Evolutionary conservation across 805 yeast genomes (phyloP).

Genomic region (Maudiozyma pseudohumilis): DNA sequence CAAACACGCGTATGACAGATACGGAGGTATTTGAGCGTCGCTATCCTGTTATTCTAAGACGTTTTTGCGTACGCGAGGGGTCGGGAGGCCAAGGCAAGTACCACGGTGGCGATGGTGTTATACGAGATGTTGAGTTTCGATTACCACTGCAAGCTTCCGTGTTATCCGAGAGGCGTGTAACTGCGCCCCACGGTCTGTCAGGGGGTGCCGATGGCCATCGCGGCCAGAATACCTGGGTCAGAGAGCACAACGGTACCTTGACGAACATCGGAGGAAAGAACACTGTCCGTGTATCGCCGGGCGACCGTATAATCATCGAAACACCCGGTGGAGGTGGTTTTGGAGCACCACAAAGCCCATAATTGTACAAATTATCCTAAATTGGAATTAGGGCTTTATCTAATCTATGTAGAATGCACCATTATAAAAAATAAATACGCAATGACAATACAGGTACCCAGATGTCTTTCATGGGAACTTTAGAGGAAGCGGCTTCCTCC

Average conservation of each 20-base stretch:
- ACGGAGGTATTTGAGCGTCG: conserved; percentile 82
- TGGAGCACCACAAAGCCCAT: no score
- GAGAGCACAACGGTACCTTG: conserved; percentile 24
- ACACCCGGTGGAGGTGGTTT: conserved; percentile 85
- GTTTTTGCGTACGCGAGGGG: conserved; percentile 56
- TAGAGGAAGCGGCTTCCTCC: no score
- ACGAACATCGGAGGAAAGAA: conserved; percentile 64
- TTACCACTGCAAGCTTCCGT: conserved; percentile 67
- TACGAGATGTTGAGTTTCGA: conserved; percentile 76
- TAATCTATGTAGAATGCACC: no score
- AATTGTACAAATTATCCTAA: no score
- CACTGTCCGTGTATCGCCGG: conserved; percentile 44
- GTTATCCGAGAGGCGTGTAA: conserved; percentile 73
- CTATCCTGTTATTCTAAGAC: conserved; percentile 70
- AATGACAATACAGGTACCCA: no score
- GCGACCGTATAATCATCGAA: conserved; percentile 55
- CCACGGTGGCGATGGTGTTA: conserved; percentile 78
- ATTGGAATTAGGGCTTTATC: no score
- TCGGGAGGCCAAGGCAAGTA: conserved; percentile 76
- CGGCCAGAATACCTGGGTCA: conserved; percentile 56
- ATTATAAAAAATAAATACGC: no score
- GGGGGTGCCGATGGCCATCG: conserved; percentile 74
- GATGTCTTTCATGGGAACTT: no score
- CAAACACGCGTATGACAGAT: conserved; percentile 88
- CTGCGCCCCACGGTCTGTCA: conserved; percentile 75